Conservation (phyloP, 1,284 basidiomycete genomes). For the Trichosporon ovoides region DNA sequence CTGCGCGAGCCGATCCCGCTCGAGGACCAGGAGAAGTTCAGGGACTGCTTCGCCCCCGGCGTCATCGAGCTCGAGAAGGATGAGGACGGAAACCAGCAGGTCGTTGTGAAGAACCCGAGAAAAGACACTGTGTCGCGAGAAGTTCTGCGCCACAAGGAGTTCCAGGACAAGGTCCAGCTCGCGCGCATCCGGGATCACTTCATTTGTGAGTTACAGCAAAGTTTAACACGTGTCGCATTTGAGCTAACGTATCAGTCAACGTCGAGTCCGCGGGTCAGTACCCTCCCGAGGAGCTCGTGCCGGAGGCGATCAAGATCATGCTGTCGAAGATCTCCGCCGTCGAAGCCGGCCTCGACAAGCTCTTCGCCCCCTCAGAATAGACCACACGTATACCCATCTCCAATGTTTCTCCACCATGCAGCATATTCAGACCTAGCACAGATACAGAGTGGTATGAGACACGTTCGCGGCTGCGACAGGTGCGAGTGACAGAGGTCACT, state of each 20-base stretch:
- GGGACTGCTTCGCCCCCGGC: conserved; percentile 79
- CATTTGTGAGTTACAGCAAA: conserved; percentile 59
- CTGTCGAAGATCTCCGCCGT: conserved; percentile 63
- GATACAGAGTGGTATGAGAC: not conserved
- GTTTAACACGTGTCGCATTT: not conserved
- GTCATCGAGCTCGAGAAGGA: conserved; percentile 68
- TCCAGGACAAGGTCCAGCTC: conserved; percentile 76
- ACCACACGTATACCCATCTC: not conserved
- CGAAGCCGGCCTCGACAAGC: conserved; percentile 44
- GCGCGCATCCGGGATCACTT: conserved; percentile 88
- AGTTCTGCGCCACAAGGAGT: conserved; percentile 86
- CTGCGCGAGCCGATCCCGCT: conserved; percentile 64
- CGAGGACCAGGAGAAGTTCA: conserved; percentile 67
- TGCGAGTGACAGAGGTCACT: too few relatives aligned
- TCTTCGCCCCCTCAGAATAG: conserved; percentile 15
- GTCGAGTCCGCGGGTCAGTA: conserved; percentile 89
- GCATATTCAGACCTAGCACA: not conserved
- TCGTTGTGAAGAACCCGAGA: conserved; percentile 60
- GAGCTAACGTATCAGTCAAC: conserved; percentile 57
- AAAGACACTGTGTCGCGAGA: conserved; percentile 90
- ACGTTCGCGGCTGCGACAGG: too few relatives aligned
- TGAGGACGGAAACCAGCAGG: conserved; percentile 49
- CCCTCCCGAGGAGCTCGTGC: conserved; percentile 73
- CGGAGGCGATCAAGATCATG: conserved; percentile 77
- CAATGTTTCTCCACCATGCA: not conserved